These are phyloP conservation scores for Ophiostoma pallidulum DNA, from an alignment of 2,329 filamentous ascomycete genomes.

Conservation along the genomic window DNA sequence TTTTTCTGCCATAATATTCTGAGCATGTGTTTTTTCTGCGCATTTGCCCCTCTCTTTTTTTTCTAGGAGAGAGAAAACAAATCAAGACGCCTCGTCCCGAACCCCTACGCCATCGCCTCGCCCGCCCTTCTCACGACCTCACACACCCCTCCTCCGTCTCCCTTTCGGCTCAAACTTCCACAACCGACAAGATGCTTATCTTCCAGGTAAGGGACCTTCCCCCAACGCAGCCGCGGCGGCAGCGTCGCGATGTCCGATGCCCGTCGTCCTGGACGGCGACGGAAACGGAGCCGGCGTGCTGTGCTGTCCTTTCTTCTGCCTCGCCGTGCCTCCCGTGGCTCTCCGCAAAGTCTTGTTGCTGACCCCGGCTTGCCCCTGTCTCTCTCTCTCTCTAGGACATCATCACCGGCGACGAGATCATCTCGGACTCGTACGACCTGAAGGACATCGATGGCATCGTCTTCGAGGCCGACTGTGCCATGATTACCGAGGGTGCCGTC, in stretches of 20 bases:
- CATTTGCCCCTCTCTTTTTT: conserved; percentile 13
- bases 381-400: conserved; percentile 59
- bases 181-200: conserved; percentile 59
- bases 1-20: conserved; percentile 4
- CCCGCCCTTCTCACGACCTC: neutral
- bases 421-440: conserved; percentile 88
- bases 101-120: neutral
- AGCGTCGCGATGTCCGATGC: no score
- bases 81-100: no score
- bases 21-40: conserved; percentile 1
- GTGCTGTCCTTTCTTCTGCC: neutral
- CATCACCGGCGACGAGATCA: conserved; percentile 83
- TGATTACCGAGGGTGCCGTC: conserved; percentile 72
- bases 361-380: no score
- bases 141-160: no score
- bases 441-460: conserved; percentile 69
- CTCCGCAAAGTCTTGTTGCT: no score
- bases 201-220: conserved; percentile 51
- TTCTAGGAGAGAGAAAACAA: conserved; percentile 1
- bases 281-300: neutral
- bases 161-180: conserved; percentile 15
- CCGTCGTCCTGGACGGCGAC: no score
- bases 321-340: no score
- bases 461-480: conserved; percentile 87
- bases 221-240: no score